Evolutionary conservation across 2,329 filamentous ascomycete species (phyloP).

Genomic region (Fonsecaea monophora): DNA sequence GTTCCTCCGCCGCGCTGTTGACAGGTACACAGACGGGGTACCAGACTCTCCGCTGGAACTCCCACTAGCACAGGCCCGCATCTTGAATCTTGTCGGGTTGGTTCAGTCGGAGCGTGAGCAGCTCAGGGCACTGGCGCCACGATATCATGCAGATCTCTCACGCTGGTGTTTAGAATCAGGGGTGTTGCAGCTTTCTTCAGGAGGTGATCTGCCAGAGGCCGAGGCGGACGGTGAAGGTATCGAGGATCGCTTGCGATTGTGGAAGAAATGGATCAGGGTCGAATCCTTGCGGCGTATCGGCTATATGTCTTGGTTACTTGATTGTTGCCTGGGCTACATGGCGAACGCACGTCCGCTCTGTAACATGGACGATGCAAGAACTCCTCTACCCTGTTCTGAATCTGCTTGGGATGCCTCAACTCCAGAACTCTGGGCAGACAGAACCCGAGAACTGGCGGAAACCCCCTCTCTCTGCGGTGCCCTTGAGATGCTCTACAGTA

Average conservation of each 20-base stretch:
- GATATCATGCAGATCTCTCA: slow-evolving; percentile 37
- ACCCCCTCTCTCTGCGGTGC: slow-evolving; percentile 41
- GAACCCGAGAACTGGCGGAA: slow-evolving; percentile 7
- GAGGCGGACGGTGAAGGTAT: not conserved
- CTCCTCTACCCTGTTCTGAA: slow-evolving; percentile 51
- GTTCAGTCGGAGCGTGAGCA: slow-evolving; percentile 34
- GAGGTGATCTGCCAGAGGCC: slow-evolving; percentile 4
- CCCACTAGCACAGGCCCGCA: slow-evolving; percentile 31
- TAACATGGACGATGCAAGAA: slow-evolving; percentile 49
- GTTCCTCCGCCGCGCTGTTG: slow-evolving; percentile 49
- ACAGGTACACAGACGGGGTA: slow-evolving; percentile 20
- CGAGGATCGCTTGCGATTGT: slow-evolving; percentile 7
- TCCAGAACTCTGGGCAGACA: slow-evolving; percentile 44
- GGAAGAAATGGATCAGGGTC: slow-evolving; percentile 51
- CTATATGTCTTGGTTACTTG: slow-evolving; percentile 50
- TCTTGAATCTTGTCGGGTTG: slow-evolving; percentile 34
- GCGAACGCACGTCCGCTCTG: slow-evolving; percentile 43
- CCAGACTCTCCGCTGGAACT: slow-evolving; percentile 28
- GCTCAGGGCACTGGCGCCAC: slow-evolving; percentile 26
- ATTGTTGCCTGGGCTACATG: slow-evolving; percentile 49
- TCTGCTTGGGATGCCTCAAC: slow-evolving; percentile 50
- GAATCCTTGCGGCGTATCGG: slow-evolving; percentile 50
- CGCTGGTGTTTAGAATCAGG: slow-evolving; percentile 37
- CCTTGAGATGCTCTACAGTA: slow-evolving; percentile 56
- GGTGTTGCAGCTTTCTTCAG: slow-evolving; percentile 29